Percentiles rank a stretch among this genome's conserved stretches.
Conservation (phyloP, 225 moss, liverwort and hornwort genomes). For the Antitrichia curtipendula region DNA sequence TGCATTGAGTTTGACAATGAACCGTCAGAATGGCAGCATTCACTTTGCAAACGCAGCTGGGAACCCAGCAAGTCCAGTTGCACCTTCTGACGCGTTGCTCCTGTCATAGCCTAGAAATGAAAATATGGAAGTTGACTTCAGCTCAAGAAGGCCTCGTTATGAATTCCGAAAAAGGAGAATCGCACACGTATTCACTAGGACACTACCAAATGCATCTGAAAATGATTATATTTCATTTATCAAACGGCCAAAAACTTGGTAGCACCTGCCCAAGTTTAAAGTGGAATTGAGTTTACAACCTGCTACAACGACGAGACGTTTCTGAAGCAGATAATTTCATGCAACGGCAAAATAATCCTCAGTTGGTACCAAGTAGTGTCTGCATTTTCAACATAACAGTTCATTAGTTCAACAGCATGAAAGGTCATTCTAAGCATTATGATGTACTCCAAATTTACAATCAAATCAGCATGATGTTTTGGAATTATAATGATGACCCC, state of each 20-base stretch:
- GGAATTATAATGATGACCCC: not conserved
- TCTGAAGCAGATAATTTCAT: slow-evolving; percentile 77
- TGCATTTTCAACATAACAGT: slow-evolving; percentile 2
- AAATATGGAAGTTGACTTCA: not conserved
- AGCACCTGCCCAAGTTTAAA: not conserved
- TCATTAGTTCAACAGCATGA: not conserved
- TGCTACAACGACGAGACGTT: slow-evolving; percentile 54
- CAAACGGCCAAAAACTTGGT: not conserved
- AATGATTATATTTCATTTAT: not conserved
- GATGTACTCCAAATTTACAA: not conserved
- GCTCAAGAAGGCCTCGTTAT: not conserved
- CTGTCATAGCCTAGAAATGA: slow-evolving; percentile 48
- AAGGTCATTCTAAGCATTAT: not conserved
- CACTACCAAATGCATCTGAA: not conserved
- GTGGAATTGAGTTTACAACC: slow-evolving; percentile 8
- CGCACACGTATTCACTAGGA: not conserved
- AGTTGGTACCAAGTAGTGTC: slow-evolving; percentile 50
- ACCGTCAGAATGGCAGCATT: slow-evolving; percentile 66
- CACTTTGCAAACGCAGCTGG: slow-evolving; percentile 60
- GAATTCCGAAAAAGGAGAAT: not conserved
- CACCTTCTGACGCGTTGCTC: slow-evolving; percentile 71
- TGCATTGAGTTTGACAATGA: slow-evolving; percentile 61
- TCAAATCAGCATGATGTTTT: not conserved
- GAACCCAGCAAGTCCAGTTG: slow-evolving; percentile 75
- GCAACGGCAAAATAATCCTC: slow-evolving; percentile 57